Evolutionary conservation across 176 grass and related monocot genomes (phyloP), one percentile per base, ranked within the genome.

Genomic region (Canna indica): DNA sequence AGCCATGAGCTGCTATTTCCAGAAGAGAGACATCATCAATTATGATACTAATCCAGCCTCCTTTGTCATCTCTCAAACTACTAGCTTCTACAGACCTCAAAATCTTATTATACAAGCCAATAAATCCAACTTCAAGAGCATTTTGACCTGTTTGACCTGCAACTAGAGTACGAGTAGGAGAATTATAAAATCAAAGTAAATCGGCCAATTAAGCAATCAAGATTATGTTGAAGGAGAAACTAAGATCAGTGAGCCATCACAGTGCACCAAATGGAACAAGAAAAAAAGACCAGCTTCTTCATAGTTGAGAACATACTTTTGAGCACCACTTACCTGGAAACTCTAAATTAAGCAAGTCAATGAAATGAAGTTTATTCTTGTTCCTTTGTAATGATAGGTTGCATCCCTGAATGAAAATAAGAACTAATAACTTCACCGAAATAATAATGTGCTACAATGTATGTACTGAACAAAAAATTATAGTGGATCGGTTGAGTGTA

Each of bases 1-100:
- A 99, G 77, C 90, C 94, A 73, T 63, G 28, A 28, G 82, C 80
- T 15, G 80, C 84, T 57, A 99, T 84, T 88, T 99, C 95, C 70
- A 99, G 73, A 6, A 93, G 78, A 13, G 95, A 94, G 72, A 88
- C 10, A 39, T 99, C 87, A 36, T 99, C 90, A 65, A 99, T 88
- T 48, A 99, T 68, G 26, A 94, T 25, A 26, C 71, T 85, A 57
- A 85, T 73, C 10, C 64, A 73, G 28, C 80, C 35, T 27, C 57
- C 52, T 31, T 70, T 87, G 31, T 35, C n/a, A 74, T 90, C 66
- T 47, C 45, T 70, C 3, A 52, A 48, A 73, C 42, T 80, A 35
- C 42, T 66, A 78, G 75, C 78, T 64, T 88, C 80, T 38, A 82
- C 76, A 57, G 47, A 70, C 67, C 79, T 87, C 48, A 70, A 80